Conservation (phyloP, 768 basidiomycete genomes). For the Kwoniella sp. region DNA sequence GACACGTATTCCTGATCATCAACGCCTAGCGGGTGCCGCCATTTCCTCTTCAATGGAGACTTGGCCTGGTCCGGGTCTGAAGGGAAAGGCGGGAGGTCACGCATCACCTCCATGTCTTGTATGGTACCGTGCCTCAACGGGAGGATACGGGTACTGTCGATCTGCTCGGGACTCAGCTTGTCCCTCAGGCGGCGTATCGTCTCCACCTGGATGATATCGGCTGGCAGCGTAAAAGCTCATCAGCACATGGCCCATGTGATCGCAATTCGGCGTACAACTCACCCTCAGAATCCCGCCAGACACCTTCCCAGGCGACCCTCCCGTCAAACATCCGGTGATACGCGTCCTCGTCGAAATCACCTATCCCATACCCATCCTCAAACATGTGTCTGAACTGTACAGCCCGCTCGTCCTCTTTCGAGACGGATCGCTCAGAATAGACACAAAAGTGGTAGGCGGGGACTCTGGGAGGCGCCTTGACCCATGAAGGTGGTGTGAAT, state of each 20-base stretch:
- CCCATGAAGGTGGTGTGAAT: too few species aligned
- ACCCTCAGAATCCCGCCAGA: conserved; percentile 9
- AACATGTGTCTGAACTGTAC: conserved; percentile 13
- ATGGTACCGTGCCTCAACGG: neutral
- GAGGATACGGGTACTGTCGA: conserved; percentile 7
- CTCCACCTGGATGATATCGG: conserved; percentile 13
- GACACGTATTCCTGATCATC: neutral
- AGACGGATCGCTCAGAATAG: neutral
- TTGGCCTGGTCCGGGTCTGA: neutral
- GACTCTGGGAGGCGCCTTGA: too few species aligned
- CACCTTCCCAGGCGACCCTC: neutral
- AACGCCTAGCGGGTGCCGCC: neutral
- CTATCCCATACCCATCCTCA: too few species aligned
- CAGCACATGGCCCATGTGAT: neutral
- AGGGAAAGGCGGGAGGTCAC: conserved; percentile 15
- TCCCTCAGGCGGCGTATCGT: conserved; percentile 1
- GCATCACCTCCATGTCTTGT: neutral
- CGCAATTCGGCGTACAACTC: neutral
- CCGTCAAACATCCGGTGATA: neutral
- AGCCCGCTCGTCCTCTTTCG: neutral
- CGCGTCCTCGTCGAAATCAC: conserved; percentile 3
- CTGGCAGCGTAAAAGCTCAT: neutral
- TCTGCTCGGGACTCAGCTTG: neutral
- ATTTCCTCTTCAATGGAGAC: conserved; percentile 2
- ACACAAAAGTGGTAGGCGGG: conserved; percentile 7